Evolutionary conservation across 306 rosid species (phyloP).

Genomic region (Betula pendula): DNA sequence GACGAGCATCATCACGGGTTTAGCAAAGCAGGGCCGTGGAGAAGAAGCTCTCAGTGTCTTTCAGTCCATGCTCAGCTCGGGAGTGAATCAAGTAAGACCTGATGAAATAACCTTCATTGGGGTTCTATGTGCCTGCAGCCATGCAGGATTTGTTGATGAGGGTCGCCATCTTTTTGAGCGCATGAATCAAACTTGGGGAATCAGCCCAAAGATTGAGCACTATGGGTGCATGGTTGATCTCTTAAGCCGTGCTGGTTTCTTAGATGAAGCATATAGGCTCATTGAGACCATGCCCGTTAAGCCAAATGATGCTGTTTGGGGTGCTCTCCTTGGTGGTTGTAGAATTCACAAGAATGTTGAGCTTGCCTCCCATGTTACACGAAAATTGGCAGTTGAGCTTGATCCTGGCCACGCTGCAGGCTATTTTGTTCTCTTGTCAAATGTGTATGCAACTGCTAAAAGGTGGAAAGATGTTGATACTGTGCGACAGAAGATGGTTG

Average conservation of each 20-base stretch:
- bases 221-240: slow-evolving; percentile 91
- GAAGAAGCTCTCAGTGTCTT: slow-evolving; percentile 67
- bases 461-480: slow-evolving; percentile 67
- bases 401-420: slow-evolving; percentile 55
- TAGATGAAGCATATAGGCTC: slow-evolving; percentile 60
- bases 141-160: slow-evolving; percentile 62
- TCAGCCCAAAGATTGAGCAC: slow-evolving; percentile 68
- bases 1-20: slow-evolving; percentile 71
- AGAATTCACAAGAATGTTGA: slow-evolving; percentile 63
- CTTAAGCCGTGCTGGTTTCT: slow-evolving; percentile 77
- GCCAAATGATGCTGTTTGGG: slow-evolving; percentile 72
- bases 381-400: slow-evolving; percentile 43
- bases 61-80: slow-evolving; percentile 49
- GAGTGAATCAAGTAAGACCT: slow-evolving; percentile 49
- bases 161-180: slow-evolving; percentile 53
- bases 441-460: slow-evolving; percentile 54
- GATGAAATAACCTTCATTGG: slow-evolving; percentile 73
- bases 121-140: slow-evolving; percentile 76
- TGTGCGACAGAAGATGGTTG: slow-evolving; percentile 59
- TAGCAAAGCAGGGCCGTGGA: slow-evolving; percentile 70
- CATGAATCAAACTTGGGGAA: slow-evolving; percentile 56
- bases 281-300: slow-evolving; percentile 69
- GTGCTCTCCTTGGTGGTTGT: slow-evolving; percentile 79
- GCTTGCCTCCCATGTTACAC: slow-evolving; percentile 52
- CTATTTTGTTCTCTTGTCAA: slow-evolving; percentile 65